A percentile compares a stretch with the other conserved stretches of the same genome.
Evolutionary conservation across 805 yeast genomes (phyloP).

Genomic region (Groenewaldozyma salmanticensis): DNA sequence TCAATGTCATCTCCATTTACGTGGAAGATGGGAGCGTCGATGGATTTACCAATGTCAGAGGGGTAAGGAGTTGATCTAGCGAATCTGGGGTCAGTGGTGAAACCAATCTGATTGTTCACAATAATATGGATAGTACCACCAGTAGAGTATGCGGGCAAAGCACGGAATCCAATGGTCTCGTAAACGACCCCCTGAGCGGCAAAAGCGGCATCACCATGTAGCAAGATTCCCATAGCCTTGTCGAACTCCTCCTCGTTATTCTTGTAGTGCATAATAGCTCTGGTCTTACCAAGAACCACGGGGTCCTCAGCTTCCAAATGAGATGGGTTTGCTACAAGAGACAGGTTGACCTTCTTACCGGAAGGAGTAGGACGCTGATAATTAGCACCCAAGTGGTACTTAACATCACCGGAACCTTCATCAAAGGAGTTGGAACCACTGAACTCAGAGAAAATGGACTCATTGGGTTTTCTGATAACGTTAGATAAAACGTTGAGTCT

Average conservation of each 20-base stretch:
- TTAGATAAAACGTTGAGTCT: constrained; percentile 95
- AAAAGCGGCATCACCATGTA: constrained; percentile 99
- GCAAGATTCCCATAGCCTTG: constrained; percentile 83
- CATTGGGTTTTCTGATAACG: constrained; percentile 97
- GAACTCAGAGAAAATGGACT: constrained; percentile 93
- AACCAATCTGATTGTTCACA: constrained; percentile 97
- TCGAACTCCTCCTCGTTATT: constrained; percentile 70
- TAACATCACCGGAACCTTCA: constrained; percentile 98
- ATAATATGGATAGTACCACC: constrained; percentile 98
- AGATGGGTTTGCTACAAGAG: constrained; percentile 97
- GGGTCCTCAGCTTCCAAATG: constrained; percentile 99
- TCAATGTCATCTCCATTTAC: constrained; percentile 98
- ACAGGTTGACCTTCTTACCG: constrained; percentile 90
- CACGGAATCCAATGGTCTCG: constrained; percentile 93
- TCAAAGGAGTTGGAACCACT: constrained; percentile 82
- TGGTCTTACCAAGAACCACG: constrained; percentile 93
- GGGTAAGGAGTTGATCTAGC: constrained; percentile 98
- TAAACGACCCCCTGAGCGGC: constrained; percentile 99
- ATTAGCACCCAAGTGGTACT: constrained; percentile 98
- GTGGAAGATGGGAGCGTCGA: constrained; percentile 98
- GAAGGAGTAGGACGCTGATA: constrained; percentile 98
- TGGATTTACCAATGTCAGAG: constrained; percentile 91
- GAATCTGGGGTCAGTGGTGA: constrained; percentile 96
- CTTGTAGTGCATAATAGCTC: constrained; percentile 91
- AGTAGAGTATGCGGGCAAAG: constrained; percentile 88